Percentiles rank a stretch among this genome's conserved stretches.
Conservation (phyloP, 1,284 basidiomycete genomes). For the Austroboletus niveus region DNA sequence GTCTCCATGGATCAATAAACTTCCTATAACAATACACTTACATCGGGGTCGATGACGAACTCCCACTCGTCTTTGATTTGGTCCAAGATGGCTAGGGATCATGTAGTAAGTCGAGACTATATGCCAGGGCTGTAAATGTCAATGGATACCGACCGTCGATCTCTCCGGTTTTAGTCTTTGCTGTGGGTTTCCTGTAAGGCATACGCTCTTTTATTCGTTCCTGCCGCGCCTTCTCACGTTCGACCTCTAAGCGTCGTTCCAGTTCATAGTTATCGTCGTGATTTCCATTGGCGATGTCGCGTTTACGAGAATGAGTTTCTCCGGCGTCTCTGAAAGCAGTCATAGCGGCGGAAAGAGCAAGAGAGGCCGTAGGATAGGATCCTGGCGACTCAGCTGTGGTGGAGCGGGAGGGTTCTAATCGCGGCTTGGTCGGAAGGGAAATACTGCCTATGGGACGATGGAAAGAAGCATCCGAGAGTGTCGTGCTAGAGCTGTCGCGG, state of each 20-base stretch:
- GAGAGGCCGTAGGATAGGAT: slow-evolving; percentile 39
- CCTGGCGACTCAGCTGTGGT: slow-evolving; percentile 32
- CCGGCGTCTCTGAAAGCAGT: slow-evolving; percentile 69
- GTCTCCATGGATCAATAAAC: neutral
- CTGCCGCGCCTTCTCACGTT: slow-evolving; percentile 58
- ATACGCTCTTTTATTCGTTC: slow-evolving; percentile 65
- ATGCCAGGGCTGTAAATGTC: neutral
- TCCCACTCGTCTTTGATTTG: slow-evolving; percentile 90
- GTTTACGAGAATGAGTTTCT: slow-evolving; percentile 42
- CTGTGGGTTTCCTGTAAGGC: slow-evolving; percentile 52
- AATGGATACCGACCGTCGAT: slow-evolving; percentile 62
- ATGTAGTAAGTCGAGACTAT: slow-evolving; percentile 5
- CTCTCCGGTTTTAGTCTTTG: slow-evolving; percentile 61
- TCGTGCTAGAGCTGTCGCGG: slow-evolving; percentile 37
- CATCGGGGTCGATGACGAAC: slow-evolving; percentile 81
- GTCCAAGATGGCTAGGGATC: slow-evolving; percentile 67
- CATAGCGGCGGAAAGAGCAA: slow-evolving; percentile 51
- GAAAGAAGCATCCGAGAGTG: slow-evolving; percentile 40
- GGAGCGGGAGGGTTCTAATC: slow-evolving; percentile 34
- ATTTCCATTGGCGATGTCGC: slow-evolving; percentile 52
- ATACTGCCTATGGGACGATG: slow-evolving; percentile 29
- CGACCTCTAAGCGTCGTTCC: slow-evolving; percentile 56
- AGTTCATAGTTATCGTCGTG: slow-evolving; percentile 49
- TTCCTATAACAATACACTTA: slow-evolving; percentile 37
- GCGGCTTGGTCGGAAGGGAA: slow-evolving; percentile 33